Percentiles rank a stretch among this genome's conserved stretches.
Conservation (phyloP, 805 yeast genomes). For the Yamadazyma ubonensis region DNA sequence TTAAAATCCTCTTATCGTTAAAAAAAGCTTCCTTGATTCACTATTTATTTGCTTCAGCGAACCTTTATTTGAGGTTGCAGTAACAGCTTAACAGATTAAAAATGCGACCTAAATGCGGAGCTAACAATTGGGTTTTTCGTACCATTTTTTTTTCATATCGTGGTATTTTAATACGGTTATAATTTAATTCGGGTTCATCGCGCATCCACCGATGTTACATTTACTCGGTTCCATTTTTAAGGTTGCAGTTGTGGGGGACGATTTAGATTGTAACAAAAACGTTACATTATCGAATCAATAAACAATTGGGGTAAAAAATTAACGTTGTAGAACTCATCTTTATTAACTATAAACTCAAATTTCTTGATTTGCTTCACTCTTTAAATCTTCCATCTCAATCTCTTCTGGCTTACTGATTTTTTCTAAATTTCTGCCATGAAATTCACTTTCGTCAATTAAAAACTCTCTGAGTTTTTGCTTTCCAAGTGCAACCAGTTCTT, state of each 20-base stretch:
- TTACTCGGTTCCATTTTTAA: conserved; percentile 1
- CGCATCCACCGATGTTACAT: conserved; percentile 2
- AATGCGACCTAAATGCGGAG: conserved; percentile 4
- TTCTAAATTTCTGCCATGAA: conserved; percentile 21
- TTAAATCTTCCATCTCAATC: conserved; percentile 12
- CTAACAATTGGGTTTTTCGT: no score
- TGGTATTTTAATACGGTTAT: no score
- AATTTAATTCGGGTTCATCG: no score
- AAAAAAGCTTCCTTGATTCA: conserved; percentile 1
- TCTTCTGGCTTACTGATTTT: conserved; percentile 16
- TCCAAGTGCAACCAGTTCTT: conserved; percentile 55
- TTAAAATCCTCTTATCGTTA: no score
- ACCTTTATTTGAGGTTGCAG: conserved; percentile 3
- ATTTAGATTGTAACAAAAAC: conserved; percentile 1
- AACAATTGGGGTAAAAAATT: no score
- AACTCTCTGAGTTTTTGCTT: conserved; percentile 61
- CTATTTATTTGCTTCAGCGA: neutral
- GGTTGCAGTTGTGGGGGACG: conserved; percentile 5
- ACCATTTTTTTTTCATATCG: no score
- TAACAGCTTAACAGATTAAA: conserved; percentile 1
- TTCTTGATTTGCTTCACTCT: no score
- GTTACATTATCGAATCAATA: neutral
- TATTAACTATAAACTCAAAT: no score
- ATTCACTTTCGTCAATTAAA: conserved; percentile 49
- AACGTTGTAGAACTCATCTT: no score